A percentile compares a stretch with the other conserved stretches of the same genome.
Evolutionary conservation across 2,329 filamentous ascomycete genomes (phyloP).

Genomic region (Hypoxylon sp.): DNA sequence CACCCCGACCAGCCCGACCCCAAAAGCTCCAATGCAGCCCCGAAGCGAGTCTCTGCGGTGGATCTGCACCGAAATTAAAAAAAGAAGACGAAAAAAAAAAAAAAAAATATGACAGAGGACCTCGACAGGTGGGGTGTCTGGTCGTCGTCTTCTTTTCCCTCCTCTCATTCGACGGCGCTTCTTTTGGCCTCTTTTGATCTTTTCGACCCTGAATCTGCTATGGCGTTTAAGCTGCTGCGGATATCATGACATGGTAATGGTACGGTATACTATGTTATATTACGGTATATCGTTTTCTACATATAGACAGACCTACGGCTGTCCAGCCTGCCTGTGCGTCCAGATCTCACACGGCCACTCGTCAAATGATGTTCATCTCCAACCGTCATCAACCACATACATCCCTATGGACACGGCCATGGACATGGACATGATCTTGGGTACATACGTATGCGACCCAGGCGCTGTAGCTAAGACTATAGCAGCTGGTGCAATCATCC

Average conservation of each 20-base stretch:
- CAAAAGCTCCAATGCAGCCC: constrained; percentile 32
- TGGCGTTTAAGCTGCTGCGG: too few species aligned
- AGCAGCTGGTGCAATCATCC: constrained; percentile 27
- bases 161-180: not conserved
- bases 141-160: not conserved
- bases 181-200: too few species aligned
- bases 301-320: too few species aligned
- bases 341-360: constrained; percentile 13
- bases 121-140: constrained; percentile 24
- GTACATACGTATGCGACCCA: too few species aligned
- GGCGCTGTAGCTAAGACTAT: too few species aligned
- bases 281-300: too few species aligned
- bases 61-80: constrained; percentile 37
- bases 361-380: constrained; percentile 14
- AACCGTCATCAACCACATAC: constrained; percentile 8
- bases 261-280: too few species aligned
- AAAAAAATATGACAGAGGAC: constrained; percentile 9
- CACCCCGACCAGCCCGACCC: constrained; percentile 32
- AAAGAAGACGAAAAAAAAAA: constrained; percentile 14
- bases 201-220: too few species aligned
- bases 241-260: too few species aligned
- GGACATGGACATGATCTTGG: not conserved
- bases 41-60: constrained; percentile 35
- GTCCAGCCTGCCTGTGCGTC: not conserved
- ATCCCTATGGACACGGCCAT: not conserved